Percentiles rank a stretch among this genome's conserved stretches.
These are phyloP conservation scores for Talaromyces sp. DNA, from an alignment of 2,329 filamentous ascomycete species.

Conservation along the genomic window DNA sequence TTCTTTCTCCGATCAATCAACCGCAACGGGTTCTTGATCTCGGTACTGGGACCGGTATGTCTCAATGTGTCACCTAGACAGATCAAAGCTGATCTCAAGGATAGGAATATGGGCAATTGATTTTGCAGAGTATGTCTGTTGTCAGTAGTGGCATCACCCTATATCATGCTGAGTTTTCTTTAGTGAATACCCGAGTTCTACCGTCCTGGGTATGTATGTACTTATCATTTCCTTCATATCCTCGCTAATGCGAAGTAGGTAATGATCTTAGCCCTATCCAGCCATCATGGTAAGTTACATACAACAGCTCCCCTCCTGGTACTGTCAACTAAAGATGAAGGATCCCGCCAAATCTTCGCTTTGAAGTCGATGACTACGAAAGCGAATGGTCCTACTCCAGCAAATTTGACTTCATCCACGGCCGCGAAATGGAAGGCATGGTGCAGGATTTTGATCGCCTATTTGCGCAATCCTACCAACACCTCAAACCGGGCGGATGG, in stretches of 20 bases:
- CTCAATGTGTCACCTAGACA: neutral
- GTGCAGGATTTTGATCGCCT: constrained; percentile 25
- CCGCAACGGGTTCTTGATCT: constrained; percentile 33
- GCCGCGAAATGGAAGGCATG: constrained; percentile 24
- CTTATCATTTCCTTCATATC: neutral
- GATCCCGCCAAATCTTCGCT: constrained; percentile 27
- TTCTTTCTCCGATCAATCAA: constrained; percentile 17
- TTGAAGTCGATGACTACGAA: constrained; percentile 28
- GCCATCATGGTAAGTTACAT: constrained; percentile 21
- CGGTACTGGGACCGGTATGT: constrained; percentile 32
- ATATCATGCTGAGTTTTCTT: neutral
- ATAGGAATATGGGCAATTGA: constrained; percentile 39
- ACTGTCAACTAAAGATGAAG: constrained; percentile 2
- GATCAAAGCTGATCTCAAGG: neutral
- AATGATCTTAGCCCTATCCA: constrained; percentile 35
- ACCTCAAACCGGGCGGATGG: constrained; percentile 26
- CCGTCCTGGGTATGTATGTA: constrained; percentile 28
- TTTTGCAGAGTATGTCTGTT: constrained; percentile 30
- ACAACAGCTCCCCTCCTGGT: neutral
- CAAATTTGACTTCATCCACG: constrained; percentile 28
- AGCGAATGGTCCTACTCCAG: constrained; percentile 24
- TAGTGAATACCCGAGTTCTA: constrained; percentile 28
- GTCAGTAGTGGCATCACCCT: neutral
- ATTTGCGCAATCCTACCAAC: constrained; percentile 20
- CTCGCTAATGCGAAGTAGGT: constrained; percentile 5